Conservation (phyloP, 768 basidiomycete genomes). For the Pilatotrama ljubarskyi region DNA sequence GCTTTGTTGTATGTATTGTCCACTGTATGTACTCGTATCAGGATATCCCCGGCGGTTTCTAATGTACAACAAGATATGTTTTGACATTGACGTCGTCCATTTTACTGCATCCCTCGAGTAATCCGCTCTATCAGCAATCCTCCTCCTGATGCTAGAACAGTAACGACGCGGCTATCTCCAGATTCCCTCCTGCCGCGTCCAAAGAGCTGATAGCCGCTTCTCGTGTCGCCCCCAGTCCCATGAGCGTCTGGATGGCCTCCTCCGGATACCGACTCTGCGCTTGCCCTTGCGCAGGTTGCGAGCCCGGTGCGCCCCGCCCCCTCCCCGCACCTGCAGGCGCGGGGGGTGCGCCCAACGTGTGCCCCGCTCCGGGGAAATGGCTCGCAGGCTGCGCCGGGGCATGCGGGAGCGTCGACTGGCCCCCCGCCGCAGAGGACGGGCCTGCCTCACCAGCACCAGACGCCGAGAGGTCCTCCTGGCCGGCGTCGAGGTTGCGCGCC, state of each 20-base stretch:
- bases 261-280: constrained; percentile 50
- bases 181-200: constrained; percentile 79
- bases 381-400: constrained; percentile 22
- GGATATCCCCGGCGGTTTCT: constrained; percentile 1
- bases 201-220: constrained; percentile 77
- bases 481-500: constrained; percentile 48
- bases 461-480: constrained; percentile 8
- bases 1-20: not conserved
- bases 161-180: constrained; percentile 86
- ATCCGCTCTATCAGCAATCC: not conserved
- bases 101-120: constrained; percentile 4
- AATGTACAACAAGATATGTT: constrained; percentile 15
- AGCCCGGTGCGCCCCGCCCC: constrained; percentile 25
- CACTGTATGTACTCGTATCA: not conserved
- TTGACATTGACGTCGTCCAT: constrained; percentile 5
- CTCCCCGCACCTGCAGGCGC: constrained; percentile 25
- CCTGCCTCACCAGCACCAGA: constrained; percentile 31
- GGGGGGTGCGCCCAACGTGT: constrained; percentile 54
- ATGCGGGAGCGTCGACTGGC: not conserved
- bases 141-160: constrained; percentile 54
- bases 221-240: constrained; percentile 75
- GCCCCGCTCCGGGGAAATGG: constrained; percentile 70
- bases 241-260: constrained; percentile 57
- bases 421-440: constrained; percentile 19
- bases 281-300: constrained; percentile 21